Evolutionary conservation across 2,329 filamentous ascomycete genomes (phyloP), one percentile per base, ranked within the genome.

Genomic region (Xylaria sp.): DNA sequence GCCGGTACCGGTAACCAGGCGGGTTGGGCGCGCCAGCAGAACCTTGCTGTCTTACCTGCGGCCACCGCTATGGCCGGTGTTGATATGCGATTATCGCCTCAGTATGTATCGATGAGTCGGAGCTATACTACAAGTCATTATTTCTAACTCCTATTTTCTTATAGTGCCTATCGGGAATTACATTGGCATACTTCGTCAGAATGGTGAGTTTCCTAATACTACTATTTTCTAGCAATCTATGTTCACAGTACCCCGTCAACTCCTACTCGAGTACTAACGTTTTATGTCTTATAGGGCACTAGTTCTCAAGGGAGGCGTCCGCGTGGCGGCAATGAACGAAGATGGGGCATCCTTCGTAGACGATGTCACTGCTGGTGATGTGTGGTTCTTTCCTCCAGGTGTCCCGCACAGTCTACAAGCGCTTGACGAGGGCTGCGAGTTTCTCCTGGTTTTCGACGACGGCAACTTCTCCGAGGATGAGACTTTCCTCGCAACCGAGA

Each of bases 361-460:
- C 61, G 82, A 85, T 56, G 69, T 87, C 10, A 79, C 79, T 31
- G 81, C 79, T 9, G 84, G 85, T 22, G 85, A 87, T 69, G 80
- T 86, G 1, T 86, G 85, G 85, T 70, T 63, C 55, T 70, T 70
- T 38, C 69, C 69, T 0, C 13, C 69, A 0, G 69, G 69, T 47
- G 45, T 70, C 45, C 69, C 69, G 3, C 69, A 70, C 74, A 85
- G 82, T 1, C 81, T 88, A 47, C 87, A 85, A 75, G 87, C 81
- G 0, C 82, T 88, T 13, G 84, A 84, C 3, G 79, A 83, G 36
- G 87, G 87, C 0, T 80, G 78, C 45, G 87, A 89, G 73, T 89
- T 89, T 73, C 79, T 89, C 1, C 80, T 89, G 2, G 83, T 90
- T 55, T 90, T 90, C 69, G 84, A 90, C 75, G 78, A 84, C 62